These are phyloP conservation scores for Globisporangium cylindrosporum DNA, from an alignment of 352 stramenopile genomes.

Conservation along the genomic window DNA sequence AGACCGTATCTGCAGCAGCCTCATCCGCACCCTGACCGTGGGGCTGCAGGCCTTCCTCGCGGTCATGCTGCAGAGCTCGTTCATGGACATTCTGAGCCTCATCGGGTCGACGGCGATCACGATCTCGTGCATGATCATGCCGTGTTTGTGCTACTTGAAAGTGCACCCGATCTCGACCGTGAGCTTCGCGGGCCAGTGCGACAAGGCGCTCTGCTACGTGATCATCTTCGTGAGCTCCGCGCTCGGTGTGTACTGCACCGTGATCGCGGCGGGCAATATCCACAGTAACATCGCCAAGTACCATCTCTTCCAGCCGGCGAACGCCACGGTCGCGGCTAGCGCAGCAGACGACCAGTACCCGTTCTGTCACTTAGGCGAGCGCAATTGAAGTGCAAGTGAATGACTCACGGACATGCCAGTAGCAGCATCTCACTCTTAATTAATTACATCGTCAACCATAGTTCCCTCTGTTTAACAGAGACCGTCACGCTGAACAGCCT, in stretches of 20 bases:
- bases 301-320: constrained; percentile 38
- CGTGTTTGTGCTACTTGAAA: constrained; percentile 69
- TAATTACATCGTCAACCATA: neutral
- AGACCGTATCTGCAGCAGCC: constrained; percentile 44
- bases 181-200: constrained; percentile 44
- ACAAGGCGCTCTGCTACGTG: constrained; percentile 47
- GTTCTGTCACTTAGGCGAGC: constrained; percentile 59
- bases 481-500: neutral
- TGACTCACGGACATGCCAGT: neutral
- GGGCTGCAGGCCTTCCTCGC: constrained; percentile 48
- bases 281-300: constrained; percentile 45
- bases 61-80: constrained; percentile 71
- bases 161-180: constrained; percentile 53
- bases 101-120: constrained; percentile 66
- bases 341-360: constrained; percentile 37
- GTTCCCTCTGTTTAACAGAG: neutral
- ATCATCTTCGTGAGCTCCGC: constrained; percentile 51
- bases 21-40: constrained; percentile 50
- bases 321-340: constrained; percentile 4
- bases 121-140: constrained; percentile 76
- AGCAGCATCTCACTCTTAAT: neutral
- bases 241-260: constrained; percentile 53
- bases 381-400: constrained; percentile 33
- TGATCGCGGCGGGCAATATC: constrained; percentile 51
- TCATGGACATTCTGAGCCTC: constrained; percentile 61